Conservation (phyloP, 2,329 filamentous ascomycete genomes). For the Ascochyta clinopodiicola region DNA sequence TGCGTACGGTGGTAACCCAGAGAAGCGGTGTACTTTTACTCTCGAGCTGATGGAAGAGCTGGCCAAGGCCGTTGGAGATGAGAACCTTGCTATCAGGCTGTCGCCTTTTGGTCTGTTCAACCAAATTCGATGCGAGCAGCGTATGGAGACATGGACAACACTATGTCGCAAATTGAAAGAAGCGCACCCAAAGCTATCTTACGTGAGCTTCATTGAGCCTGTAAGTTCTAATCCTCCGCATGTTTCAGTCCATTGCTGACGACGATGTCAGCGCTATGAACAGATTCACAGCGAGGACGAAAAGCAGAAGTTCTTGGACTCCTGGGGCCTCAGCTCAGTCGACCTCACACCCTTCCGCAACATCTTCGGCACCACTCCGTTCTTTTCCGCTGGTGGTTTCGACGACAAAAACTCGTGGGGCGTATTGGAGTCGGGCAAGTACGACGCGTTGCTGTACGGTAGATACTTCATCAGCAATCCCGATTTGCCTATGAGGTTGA, state of each 20-base stretch:
- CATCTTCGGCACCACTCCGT: slow-evolving; percentile 61
- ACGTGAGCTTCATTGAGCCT: slow-evolving; percentile 64
- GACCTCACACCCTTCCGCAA: slow-evolving; percentile 57
- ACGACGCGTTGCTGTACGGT: slow-evolving; percentile 51
- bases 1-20: slow-evolving; percentile 56
- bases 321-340: slow-evolving; percentile 56
- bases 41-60: slow-evolving; percentile 56
- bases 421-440: slow-evolving; percentile 50
- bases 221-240: slow-evolving; percentile 15
- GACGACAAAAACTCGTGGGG: slow-evolving; percentile 59
- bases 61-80: slow-evolving; percentile 32
- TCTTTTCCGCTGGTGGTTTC: slow-evolving; percentile 63
- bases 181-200: slow-evolving; percentile 54
- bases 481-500: slow-evolving; percentile 52
- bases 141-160: slow-evolving; percentile 61
- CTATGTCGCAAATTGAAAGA: slow-evolving; percentile 59
- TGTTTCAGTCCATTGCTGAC: slow-evolving; percentile 39
- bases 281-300: slow-evolving; percentile 58
- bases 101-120: slow-evolving; percentile 58
- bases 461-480: slow-evolving; percentile 55
- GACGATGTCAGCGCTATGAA: slow-evolving; percentile 51
- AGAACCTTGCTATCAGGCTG: slow-evolving; percentile 36
- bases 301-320: slow-evolving; percentile 57
- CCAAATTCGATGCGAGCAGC: slow-evolving; percentile 57
- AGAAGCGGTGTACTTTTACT: slow-evolving; percentile 61